Evolutionary conservation across 1,284 basidiomycete species (phyloP).

Genomic region (Waitea zeae): DNA sequence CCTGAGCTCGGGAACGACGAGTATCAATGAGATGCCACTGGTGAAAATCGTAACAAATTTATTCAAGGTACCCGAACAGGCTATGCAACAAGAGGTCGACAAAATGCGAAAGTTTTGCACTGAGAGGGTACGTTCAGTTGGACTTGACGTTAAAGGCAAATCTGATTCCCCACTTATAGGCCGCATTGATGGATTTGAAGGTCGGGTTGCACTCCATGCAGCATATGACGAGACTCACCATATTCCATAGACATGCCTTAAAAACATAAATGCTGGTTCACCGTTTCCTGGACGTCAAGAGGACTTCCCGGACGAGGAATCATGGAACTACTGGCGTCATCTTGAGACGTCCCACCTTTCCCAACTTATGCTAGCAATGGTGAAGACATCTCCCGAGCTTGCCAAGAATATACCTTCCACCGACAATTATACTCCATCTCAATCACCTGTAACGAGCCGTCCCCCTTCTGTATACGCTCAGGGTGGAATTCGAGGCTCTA

Average conservation of each 20-base stretch:
- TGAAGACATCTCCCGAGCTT: conserved; percentile 75
- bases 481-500: conserved; percentile 12
- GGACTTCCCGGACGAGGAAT: conserved; percentile 71
- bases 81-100: conserved; percentile 64
- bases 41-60: conserved; percentile 55
- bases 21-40: conserved; percentile 56
- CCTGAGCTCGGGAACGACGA: conserved; percentile 24
- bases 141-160: conserved; percentile 1
- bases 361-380: conserved; percentile 80
- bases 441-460: conserved; percentile 16
- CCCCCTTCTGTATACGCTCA: conserved; percentile 38
- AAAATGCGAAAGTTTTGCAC: conserved; percentile 53
- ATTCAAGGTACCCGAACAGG: conserved; percentile 56
- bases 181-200: conserved; percentile 74
- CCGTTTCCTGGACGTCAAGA: conserved; percentile 75
- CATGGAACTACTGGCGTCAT: conserved; percentile 74
- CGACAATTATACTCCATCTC: conserved; percentile 15
- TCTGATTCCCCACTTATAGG: conserved; percentile 23
- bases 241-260: conserved; percentile 60
- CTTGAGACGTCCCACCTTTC: conserved; percentile 76
- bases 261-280: conserved; percentile 76
- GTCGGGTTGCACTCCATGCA: conserved; percentile 24
- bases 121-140: conserved; percentile 43
- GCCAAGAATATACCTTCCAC: conserved; percentile 61
- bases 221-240: conserved; percentile 4